A percentile compares a stretch with the other conserved stretches of the same genome.
These are phyloP conservation scores for Termitomyces sp. DNA, from an alignment of 768 basidiomycete species.

Conservation along the genomic window DNA sequence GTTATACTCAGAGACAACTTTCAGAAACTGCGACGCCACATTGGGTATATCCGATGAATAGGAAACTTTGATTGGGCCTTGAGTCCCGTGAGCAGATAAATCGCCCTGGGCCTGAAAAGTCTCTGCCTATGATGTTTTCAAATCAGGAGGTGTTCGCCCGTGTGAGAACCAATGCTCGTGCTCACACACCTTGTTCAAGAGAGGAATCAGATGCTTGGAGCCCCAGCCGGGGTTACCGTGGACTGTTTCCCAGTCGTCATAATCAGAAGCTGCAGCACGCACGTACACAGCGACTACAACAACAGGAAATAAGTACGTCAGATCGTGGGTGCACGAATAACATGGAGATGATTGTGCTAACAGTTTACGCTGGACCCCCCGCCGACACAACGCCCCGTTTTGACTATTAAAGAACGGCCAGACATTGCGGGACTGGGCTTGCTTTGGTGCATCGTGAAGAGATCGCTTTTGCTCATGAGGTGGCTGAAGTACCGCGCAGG, in stretches of 20 bases:
- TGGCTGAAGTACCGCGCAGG: constrained; percentile 47
- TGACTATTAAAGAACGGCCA: constrained; percentile 39
- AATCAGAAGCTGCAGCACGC: constrained; percentile 57
- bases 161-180: too few species aligned
- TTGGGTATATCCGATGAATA: constrained; percentile 31
- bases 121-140: constrained; percentile 25
- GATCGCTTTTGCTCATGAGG: constrained; percentile 30
- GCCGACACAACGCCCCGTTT: constrained; percentile 47
- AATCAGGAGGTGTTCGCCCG: not conserved
- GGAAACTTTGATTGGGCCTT: constrained; percentile 48
- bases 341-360: constrained; percentile 17
- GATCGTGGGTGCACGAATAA: not conserved
- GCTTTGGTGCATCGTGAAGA: constrained; percentile 40
- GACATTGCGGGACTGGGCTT: constrained; percentile 35
- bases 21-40: constrained; percentile 43
- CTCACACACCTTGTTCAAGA: constrained; percentile 46
- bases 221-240: constrained; percentile 59
- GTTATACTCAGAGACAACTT: constrained; percentile 42
- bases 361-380: constrained; percentile 63
- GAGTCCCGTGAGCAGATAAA: constrained; percentile 38
- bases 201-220: constrained; percentile 48
- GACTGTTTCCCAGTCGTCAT: constrained; percentile 53
- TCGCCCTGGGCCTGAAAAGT: constrained; percentile 27
- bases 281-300: constrained; percentile 46
- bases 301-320: not conserved